These are phyloP conservation scores for Aspergillus sojae DNA, from an alignment of 2,329 filamentous ascomycete genomes.

Conservation along the genomic window DNA sequence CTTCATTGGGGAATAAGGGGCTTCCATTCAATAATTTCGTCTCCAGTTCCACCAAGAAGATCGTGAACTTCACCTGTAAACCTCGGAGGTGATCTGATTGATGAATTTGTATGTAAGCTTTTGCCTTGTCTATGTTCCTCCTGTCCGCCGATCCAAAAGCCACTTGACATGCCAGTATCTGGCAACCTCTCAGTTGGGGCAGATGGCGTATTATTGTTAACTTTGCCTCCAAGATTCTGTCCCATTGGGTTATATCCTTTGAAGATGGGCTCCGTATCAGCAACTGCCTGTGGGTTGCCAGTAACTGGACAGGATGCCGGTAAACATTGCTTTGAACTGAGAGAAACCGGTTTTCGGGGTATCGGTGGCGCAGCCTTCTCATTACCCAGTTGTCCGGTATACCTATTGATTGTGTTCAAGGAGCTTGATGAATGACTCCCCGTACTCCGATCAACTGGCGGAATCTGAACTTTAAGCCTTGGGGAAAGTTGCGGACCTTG, in stretches of 20 bases:
- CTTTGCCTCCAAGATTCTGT: not conserved
- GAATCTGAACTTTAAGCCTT: slow-evolving; percentile 9
- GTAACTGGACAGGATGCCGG: not conserved
- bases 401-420: not conserved
- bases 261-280: not conserved
- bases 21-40: slow-evolving; percentile 33
- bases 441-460: not conserved
- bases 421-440: not conserved
- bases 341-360: slow-evolving; percentile 62
- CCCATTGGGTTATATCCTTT: not conserved
- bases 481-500: slow-evolving; percentile 30
- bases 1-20: slow-evolving; percentile 30
- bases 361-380: slow-evolving; percentile 56
- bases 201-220: not conserved
- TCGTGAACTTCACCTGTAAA: slow-evolving; percentile 10
- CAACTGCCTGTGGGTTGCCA: not conserved
- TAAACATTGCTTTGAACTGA: slow-evolving; percentile 25
- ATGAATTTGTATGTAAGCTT: not conserved
- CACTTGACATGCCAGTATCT: not conserved
- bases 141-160: not conserved
- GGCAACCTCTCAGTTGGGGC: not conserved
- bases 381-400: not conserved
- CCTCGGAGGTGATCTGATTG: not conserved
- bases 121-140: not conserved
- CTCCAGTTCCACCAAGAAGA: slow-evolving; percentile 29